A percentile compares a stretch with the other conserved stretches of the same genome.
phyloP scores from a whole-genome alignment of 768 basidiomycete species.

The Auricularia cornea region DNA sequence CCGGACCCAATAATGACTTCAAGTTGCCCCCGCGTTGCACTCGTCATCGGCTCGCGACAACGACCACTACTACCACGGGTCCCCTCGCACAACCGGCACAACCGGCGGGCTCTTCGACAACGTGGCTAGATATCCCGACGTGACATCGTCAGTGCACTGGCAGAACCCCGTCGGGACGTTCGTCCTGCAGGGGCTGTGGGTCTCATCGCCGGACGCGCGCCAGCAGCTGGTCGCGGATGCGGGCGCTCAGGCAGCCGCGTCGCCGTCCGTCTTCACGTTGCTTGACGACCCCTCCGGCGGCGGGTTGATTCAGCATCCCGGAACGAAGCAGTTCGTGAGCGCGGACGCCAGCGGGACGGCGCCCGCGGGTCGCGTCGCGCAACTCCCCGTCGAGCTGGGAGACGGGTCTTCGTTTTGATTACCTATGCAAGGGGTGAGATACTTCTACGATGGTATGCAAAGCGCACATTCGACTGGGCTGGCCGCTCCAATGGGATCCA shows the following conservation, averaged over 20 bases:
- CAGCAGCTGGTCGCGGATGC: neutral
- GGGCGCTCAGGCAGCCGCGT: neutral
- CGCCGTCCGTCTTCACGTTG: neutral
- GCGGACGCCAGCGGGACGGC: neutral
- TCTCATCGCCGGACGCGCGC: neutral
- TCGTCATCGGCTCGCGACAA: no score
- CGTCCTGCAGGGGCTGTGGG: neutral
- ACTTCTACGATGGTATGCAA: no score
- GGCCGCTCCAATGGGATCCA: no score
- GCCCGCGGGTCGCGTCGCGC: neutral
- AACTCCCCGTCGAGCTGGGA: neutral
- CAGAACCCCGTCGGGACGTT: neutral
- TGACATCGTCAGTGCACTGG: neutral
- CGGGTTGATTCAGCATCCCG: neutral
- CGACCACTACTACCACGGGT: no score
- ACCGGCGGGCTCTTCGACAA: neutral
- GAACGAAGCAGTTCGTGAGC: neutral
- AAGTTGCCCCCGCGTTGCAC: no score
- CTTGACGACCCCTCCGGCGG: neutral
- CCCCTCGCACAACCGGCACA: neutral
- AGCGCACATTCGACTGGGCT: no score
- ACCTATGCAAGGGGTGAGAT: no score
- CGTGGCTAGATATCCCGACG: neutral
- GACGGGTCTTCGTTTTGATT: no score
- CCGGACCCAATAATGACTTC: no score